Evolutionary conservation across 768 basidiomycete species (phyloP).

Genomic region (Agaricus bisporus): DNA sequence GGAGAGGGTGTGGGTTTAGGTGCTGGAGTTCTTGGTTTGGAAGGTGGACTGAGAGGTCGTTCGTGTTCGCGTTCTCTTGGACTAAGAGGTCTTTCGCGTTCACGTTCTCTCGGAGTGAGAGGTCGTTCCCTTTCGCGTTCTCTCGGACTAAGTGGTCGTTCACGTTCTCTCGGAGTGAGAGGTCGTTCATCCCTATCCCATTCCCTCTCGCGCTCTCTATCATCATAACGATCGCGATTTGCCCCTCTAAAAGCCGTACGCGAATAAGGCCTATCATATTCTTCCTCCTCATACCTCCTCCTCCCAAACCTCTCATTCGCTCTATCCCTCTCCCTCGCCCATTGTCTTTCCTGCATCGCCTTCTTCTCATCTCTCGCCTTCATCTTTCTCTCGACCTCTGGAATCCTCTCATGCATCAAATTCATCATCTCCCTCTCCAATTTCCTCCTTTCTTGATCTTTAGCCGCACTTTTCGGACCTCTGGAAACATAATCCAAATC

Average conservation of each 20-base stretch:
- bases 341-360: conserved; percentile 73
- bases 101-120: conserved; percentile 15
- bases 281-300: conserved; percentile 35
- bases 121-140: conserved; percentile 16
- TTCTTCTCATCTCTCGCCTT: conserved; percentile 71
- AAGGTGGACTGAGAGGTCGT: conserved; percentile 41
- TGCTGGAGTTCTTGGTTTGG: conserved; percentile 48
- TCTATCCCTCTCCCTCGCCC: conserved; percentile 72
- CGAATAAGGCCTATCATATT: conserved; percentile 49
- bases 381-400: conserved; percentile 83
- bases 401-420: conserved; percentile 86
- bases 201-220: conserved; percentile 16
- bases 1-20: conserved; percentile 46
- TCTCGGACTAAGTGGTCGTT: too few relatives aligned
- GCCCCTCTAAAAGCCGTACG: conserved; percentile 12
- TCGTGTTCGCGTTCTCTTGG: conserved; percentile 28
- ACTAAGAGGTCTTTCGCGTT: conserved; percentile 17
- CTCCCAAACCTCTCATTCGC: conserved; percentile 78
- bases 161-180: conserved; percentile 15
- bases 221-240: conserved; percentile 33
- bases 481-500: conserved; percentile 85
- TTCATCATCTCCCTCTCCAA: conserved; percentile 83
- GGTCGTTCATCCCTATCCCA: too few relatives aligned
- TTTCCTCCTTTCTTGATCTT: conserved; percentile 81
- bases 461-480: conserved; percentile 61